Base-by-base conservation (phyloP, 176 grass and related monocot genomes). In the Rhipidocladum racemiflorum region DNA sequence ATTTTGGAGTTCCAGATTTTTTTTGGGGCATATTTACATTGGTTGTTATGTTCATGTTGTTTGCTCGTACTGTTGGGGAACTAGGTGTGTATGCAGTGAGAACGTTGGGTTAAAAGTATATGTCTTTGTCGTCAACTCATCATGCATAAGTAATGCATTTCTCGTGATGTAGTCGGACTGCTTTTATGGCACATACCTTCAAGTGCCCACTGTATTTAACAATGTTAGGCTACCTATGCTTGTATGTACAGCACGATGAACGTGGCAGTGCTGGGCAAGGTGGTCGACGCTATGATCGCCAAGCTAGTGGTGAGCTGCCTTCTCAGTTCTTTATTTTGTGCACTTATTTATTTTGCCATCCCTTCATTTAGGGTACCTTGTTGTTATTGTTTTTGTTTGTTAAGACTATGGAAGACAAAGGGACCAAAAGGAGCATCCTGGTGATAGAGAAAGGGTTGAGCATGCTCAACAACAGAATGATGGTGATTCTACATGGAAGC, bases 201-300 rank as follows among this genome's bases (percentile, higher is more conserved):
- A 85, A 93, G 61, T 98, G 79, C 18, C 56, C 64, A 62, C 87
- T 87, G 74, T 95, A 87, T 95, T 76, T 94, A 92, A 97, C 86
- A 81, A 79, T 81, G 44, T 89, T 92, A 88, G 90, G 82, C 92
- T 94, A 88, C 92, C 75, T 91, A 82, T 95, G 80, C 79, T 92
- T 95, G 70, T 92, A 90, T 90, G 79, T 92, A 88, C 96, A 99
- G 96, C 89, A 95, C 17, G 70, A 87, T 95, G 96, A 90, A 50
- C 91, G 85, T 76, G 68, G 83, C 68, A 86, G 80, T 87, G 84
- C 74, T 92, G 86, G 77, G 82, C 88, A 91, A 86, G 92, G 81
- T 93, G 89, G 90, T 85, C 91, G 55, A 81, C 84, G 14, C 50
- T 88, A 91, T 88, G 72, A 85, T 29, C 89, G 44, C 35, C 85